These are phyloP conservation scores for Stenogyne calaminthoides DNA, from an alignment of 305 asterid species.

Conservation along the genomic window DNA sequence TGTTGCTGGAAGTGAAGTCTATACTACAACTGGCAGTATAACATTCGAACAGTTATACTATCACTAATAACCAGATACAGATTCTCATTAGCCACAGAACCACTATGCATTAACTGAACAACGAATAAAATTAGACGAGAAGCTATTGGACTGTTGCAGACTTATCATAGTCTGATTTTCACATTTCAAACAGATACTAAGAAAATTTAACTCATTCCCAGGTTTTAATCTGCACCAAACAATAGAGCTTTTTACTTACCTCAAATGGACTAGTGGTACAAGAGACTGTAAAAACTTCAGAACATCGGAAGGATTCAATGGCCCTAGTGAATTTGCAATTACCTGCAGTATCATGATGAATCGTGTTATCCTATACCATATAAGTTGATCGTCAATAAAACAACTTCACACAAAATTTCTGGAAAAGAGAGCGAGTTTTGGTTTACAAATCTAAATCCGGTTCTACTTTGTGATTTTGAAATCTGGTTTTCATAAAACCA, in stretches of 20 bases:
- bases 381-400: slow-evolving; percentile 1
- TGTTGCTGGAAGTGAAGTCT: neutral
- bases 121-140: neutral
- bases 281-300: slow-evolving; percentile 77
- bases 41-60: neutral
- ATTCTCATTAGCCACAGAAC: neutral
- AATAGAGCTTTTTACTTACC: slow-evolving; percentile 42
- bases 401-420: neutral
- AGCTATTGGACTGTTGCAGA: neutral
- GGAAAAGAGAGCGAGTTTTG: neutral
- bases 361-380: slow-evolving; percentile 18
- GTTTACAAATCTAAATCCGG: too few relatives aligned
- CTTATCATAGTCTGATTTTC: neutral
- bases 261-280: slow-evolving; percentile 61
- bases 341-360: slow-evolving; percentile 51
- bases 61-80: neutral
- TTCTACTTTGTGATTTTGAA: too few relatives aligned
- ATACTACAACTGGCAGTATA: neutral
- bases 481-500: too few relatives aligned
- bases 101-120: neutral
- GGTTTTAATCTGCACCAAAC: neutral
- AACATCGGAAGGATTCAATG: slow-evolving; percentile 79
- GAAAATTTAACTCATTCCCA: slow-evolving; percentile 11
- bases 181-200: neutral
- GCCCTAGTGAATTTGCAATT: slow-evolving; percentile 67